phyloP scores from a whole-genome alignment of 2,329 filamentous ascomycete species.

The Botryotinia globosa region DNA sequence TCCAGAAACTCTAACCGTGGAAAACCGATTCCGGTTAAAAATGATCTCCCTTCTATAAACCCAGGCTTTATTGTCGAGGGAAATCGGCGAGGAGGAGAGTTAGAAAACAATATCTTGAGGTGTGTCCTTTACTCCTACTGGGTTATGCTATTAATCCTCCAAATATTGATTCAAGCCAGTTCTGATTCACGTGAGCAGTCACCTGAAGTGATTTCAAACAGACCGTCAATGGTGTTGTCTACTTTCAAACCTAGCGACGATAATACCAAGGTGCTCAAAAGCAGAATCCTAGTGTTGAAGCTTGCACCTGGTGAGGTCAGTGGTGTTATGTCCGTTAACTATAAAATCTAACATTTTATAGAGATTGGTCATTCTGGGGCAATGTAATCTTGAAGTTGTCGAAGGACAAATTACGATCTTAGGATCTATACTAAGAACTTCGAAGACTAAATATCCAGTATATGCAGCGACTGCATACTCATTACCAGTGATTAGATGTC shows the following conservation, averaged over 20 bases:
- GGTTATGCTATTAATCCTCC: background rate
- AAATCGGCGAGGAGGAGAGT: background rate
- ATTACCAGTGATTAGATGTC: conserved; percentile 61
- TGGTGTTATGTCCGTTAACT: background rate
- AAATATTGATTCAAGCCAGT: conserved; percentile 31
- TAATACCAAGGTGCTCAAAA: conserved; percentile 43
- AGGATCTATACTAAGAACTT: conserved; percentile 58
- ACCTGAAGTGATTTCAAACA: conserved; percentile 26
- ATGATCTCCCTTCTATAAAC: background rate
- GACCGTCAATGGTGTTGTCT: conserved; percentile 43
- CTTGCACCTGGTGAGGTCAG: conserved; percentile 51
- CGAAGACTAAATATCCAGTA: conserved; percentile 51
- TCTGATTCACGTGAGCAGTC: conserved; percentile 31
- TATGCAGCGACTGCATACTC: conserved; percentile 68
- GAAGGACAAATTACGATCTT: conserved; percentile 63
- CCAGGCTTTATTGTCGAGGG: background rate
- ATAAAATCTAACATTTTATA: conserved; percentile 37
- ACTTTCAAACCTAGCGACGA: conserved; percentile 47
- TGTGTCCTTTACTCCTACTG: background rate
- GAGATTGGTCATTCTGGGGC: conserved; percentile 64
- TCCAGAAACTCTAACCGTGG: background rate
- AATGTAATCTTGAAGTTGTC: conserved; percentile 61
- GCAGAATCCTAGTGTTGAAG: conserved; percentile 44
- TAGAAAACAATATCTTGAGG: background rate
- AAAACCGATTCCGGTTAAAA: background rate